Percentiles rank a stretch among this genome's conserved stretches.
Evolutionary conservation across 1,284 basidiomycete genomes (phyloP).

Genomic region (Trametes sp.): DNA sequence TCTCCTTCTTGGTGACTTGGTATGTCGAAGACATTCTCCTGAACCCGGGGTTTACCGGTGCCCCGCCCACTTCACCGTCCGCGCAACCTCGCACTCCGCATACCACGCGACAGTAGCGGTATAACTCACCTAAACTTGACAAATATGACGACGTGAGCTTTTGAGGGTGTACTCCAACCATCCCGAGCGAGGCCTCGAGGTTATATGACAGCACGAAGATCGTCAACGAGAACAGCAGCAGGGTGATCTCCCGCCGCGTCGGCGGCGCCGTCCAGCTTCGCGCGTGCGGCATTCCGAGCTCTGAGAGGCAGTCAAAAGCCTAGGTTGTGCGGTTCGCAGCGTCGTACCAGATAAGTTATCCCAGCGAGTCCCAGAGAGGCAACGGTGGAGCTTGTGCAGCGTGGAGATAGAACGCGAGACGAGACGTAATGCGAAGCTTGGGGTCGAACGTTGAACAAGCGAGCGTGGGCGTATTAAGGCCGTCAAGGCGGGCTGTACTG

Average conservation of each 20-base stretch:
- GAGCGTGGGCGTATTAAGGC: constrained; percentile 12
- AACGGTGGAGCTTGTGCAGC: constrained; percentile 12
- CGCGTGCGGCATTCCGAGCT: constrained; percentile 37
- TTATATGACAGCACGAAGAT: constrained; percentile 74
- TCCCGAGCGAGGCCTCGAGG: constrained; percentile 61
- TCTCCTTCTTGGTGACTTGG: no score
- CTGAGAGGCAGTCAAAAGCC: not conserved
- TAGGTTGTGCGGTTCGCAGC: not conserved
- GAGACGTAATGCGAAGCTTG: constrained; percentile 7
- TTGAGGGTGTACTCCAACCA: constrained; percentile 52
- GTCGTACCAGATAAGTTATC: constrained; percentile 1
- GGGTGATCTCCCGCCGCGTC: constrained; percentile 67
- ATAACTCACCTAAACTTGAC: constrained; percentile 34
- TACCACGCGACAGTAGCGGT: not conserved
- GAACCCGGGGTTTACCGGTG: no score
- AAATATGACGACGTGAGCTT: constrained; percentile 40
- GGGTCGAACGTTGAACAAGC: not conserved
- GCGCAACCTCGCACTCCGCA: not conserved
- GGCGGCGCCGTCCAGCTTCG: constrained; percentile 67
- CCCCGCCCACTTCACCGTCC: not conserved
- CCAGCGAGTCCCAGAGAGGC: constrained; percentile 12
- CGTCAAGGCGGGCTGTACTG: constrained; percentile 13
- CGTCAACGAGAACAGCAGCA: constrained; percentile 65
- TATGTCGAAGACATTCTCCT: no score
- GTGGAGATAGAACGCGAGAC: constrained; percentile 16